These are phyloP conservation scores for Lactarius sanguifluus DNA, from an alignment of 768 basidiomycete species.

Conservation along the genomic window DNA sequence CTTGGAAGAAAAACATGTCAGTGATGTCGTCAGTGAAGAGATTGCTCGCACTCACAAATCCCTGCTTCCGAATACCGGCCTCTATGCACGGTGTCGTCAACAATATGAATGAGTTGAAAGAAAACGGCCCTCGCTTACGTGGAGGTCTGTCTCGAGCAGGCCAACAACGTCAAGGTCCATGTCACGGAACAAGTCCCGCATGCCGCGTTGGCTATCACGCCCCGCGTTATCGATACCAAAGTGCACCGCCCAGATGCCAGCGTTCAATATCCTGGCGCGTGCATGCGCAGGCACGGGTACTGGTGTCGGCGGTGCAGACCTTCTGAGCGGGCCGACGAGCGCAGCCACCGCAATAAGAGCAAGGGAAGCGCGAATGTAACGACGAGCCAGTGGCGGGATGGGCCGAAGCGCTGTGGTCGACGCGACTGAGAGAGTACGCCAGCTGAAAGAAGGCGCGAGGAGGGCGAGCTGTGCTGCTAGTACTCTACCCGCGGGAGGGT, in stretches of 20 bases:
- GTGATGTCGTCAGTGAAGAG: background rate
- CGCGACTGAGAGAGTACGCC: conserved; percentile 32
- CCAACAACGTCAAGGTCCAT: conserved; percentile 87
- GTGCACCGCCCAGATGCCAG: conserved; percentile 91
- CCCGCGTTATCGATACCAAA: conserved; percentile 81
- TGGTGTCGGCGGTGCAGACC: conserved; percentile 17
- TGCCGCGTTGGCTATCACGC: conserved; percentile 67
- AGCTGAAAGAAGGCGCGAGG: conserved; percentile 50
- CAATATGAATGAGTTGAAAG: background rate
- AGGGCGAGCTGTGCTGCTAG: conserved; percentile 51
- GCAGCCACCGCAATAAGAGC: conserved; percentile 29
- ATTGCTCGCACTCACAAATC: conserved; percentile 57
- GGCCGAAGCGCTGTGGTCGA: conserved; percentile 2
- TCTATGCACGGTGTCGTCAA: conserved; percentile 38
- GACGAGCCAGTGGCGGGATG: conserved; percentile 11
- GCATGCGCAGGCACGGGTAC: conserved; percentile 52
- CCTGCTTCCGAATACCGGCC: conserved; percentile 77
- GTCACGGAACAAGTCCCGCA: conserved; percentile 64
- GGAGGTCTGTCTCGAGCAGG: conserved; percentile 80
- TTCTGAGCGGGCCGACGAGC: conserved; percentile 27
- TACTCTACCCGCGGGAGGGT: conserved; percentile 42
- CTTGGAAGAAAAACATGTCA: conserved; percentile 39
- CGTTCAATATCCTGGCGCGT: conserved; percentile 64
- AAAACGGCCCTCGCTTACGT: conserved; percentile 48
- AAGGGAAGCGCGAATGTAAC: conserved; percentile 25